A percentile compares a stretch with the other conserved stretches of the same genome.
Evolutionary conservation across 306 rosid species (phyloP).

Genomic region (Delonix regia): DNA sequence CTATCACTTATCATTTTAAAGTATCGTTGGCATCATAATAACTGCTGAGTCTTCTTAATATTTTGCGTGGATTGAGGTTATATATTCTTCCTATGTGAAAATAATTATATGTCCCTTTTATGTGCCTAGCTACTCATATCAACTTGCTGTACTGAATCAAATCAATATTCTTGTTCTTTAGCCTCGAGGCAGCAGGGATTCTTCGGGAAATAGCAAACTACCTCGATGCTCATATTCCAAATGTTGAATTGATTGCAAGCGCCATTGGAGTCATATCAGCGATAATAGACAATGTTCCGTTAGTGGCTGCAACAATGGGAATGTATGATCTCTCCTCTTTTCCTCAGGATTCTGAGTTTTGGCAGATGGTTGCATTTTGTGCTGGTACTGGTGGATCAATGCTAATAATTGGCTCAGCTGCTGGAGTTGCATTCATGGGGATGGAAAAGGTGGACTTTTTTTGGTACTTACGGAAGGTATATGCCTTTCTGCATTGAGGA

Average conservation of each 20-base stretch:
- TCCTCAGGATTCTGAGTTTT: slow-evolving; percentile 91
- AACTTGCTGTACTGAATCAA: slow-evolving; percentile 17
- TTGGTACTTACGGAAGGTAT: slow-evolving; percentile 93
- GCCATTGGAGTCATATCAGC: slow-evolving; percentile 86
- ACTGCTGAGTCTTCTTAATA: slow-evolving; percentile 1
- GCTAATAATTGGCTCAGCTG: slow-evolving; percentile 92
- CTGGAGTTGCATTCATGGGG: slow-evolving; percentile 99
- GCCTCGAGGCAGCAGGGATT: slow-evolving; percentile 91
- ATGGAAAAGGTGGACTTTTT: slow-evolving; percentile 98
- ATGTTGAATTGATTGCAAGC: slow-evolving; percentile 72
- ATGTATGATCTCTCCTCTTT: slow-evolving; percentile 83
- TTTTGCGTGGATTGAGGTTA: slow-evolving; percentile 16
- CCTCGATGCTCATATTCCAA: slow-evolving; percentile 76
- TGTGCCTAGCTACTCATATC: neutral
- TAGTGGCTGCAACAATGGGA: slow-evolving; percentile 95
- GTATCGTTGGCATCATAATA: neutral
- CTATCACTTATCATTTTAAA: neutral
- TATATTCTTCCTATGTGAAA: slow-evolving; percentile 9
- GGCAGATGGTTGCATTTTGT: slow-evolving; percentile 89
- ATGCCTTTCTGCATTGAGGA: neutral
- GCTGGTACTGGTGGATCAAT: slow-evolving; percentile 99
- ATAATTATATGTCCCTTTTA: neutral
- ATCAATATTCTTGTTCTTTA: slow-evolving; percentile 36
- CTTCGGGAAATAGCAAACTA: slow-evolving; percentile 87
- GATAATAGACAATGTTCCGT: slow-evolving; percentile 86